A percentile compares a stretch with the other conserved stretches of the same genome.
phyloP scores from a whole-genome alignment of 2,329 filamentous ascomycete genomes.

The Talaromyces amestolkiae region DNA sequence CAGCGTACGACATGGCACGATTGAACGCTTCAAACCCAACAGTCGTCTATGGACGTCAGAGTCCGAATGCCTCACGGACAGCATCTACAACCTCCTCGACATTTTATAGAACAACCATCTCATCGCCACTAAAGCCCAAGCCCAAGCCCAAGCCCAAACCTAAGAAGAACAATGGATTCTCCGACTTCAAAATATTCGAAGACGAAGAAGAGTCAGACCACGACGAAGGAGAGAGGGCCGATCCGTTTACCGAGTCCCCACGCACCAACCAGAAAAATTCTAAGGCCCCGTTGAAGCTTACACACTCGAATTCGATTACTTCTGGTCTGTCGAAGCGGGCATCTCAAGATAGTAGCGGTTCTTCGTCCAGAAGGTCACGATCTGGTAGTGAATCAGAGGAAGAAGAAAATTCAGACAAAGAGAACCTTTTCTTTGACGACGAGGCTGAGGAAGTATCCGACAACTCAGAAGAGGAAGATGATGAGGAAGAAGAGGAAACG shows the following conservation, averaged over 20 bases:
- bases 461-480: slow-evolving; percentile 26
- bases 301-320: slow-evolving; percentile 19
- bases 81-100: background rate
- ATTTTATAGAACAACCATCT: slow-evolving; percentile 8
- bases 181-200: slow-evolving; percentile 20
- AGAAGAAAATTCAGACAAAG: slow-evolving; percentile 21
- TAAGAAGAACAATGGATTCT: background rate
- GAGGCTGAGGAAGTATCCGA: slow-evolving; percentile 21
- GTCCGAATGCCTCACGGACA: background rate
- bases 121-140: slow-evolving; percentile 15
- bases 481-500: slow-evolving; percentile 27
- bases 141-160: slow-evolving; percentile 1
- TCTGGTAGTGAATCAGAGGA: slow-evolving; percentile 22
- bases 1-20: slow-evolving; percentile 19
- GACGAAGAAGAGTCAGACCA: slow-evolving; percentile 15
- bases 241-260: background rate
- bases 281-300: slow-evolving; percentile 13
- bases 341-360: slow-evolving; percentile 16
- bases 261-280: slow-evolving; percentile 2
- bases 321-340: slow-evolving; percentile 16
- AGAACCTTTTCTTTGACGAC: slow-evolving; percentile 20
- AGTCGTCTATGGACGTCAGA: slow-evolving; percentile 5
- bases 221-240: background rate
- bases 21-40: slow-evolving; percentile 20
- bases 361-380: slow-evolving; percentile 24